These are phyloP conservation scores for Hymenoscyphus repandus DNA, from an alignment of 2,329 filamentous ascomycete species.

Conservation along the genomic window DNA sequence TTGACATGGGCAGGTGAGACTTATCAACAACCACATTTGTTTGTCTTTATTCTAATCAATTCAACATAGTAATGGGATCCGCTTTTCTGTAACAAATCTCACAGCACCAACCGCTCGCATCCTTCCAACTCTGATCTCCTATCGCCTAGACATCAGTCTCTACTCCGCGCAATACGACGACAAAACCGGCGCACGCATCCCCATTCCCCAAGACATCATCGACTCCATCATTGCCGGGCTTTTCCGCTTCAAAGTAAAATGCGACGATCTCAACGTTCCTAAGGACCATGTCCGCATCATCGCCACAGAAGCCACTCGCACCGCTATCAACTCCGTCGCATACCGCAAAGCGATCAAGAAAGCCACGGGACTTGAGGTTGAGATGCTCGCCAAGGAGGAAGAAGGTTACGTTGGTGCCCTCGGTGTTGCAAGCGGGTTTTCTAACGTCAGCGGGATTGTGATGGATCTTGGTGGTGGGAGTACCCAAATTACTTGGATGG, in stretches of 20 bases:
- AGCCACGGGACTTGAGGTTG: constrained; percentile 53
- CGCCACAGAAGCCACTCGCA: constrained; percentile 63
- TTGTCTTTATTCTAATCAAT: neutral
- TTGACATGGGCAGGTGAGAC: constrained; percentile 35
- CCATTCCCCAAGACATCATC: constrained; percentile 49
- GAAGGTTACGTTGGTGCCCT: constrained; percentile 62
- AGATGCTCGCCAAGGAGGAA: constrained; percentile 58
- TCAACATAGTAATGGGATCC: constrained; percentile 59
- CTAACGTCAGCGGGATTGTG: constrained; percentile 55
- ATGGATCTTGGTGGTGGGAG: constrained; percentile 70
- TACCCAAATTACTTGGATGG: constrained; percentile 65
- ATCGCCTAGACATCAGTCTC: constrained; percentile 55
- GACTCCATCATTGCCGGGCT: constrained; percentile 46
- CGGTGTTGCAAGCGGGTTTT: constrained; percentile 61
- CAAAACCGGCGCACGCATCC: constrained; percentile 37
- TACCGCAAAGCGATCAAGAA: constrained; percentile 47
- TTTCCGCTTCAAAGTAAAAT: constrained; percentile 51
- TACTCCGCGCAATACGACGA: constrained; percentile 56
- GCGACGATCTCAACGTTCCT: constrained; percentile 51
- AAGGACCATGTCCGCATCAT: constrained; percentile 50
- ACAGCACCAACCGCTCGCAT: constrained; percentile 52
- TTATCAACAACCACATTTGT: neutral
- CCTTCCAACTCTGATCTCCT: constrained; percentile 51
- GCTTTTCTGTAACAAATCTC: constrained; percentile 62
- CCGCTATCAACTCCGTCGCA: constrained; percentile 52